Base-by-base conservation (phyloP, 2,329 filamentous ascomycete species). In the Reticulascus tulasneorum region DNA sequence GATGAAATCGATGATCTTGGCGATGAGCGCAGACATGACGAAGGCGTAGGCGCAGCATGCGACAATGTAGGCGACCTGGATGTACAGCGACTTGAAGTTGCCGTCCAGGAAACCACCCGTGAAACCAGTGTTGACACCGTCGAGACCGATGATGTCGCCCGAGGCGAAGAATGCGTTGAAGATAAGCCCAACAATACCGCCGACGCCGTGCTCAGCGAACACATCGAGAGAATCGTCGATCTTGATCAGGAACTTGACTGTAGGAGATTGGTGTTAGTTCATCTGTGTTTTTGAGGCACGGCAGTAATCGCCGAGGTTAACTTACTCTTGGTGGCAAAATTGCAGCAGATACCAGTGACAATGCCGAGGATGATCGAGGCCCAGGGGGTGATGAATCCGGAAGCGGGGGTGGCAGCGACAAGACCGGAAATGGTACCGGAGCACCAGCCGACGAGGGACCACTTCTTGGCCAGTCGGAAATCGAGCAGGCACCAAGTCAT, bases 401-500 rank as follows among this genome's bases (percentile, higher is more conserved):
- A 82, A 18, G 80, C 79, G 12, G 81, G 81, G 20, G 81, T 84
- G 32, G 81, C 81, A 41, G 81, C 78, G 32, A 85, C 81, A 29
- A 84, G 79, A 37, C 81, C 81, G 18, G 79, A 84, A 47, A 85
- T 85, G 48, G 76, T 77, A 39, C 81, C 81, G 10, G 80, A 84
- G 60, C 81, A 85, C 77, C 80, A 84, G 49, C 81, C 81, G 45
- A 84, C 81, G 64, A 84, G 82, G 26, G 75, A 95, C 89, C 90
- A 95, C 72, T 96, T 96, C 64, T 82, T 82, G 41, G 89, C 89
- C 40, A 97, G 79, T 43, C 93, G 84, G 78, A 83, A 97, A 77
- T 98, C 93, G 53, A 97, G 87, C 30, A 97, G 66, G 53, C 90
- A 89, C 93, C 93, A 98, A 35, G 89, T 86, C 63, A 93, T 86